A percentile compares a stretch with the other conserved stretches of the same genome.
phyloP scores from a whole-genome alignment of 2,329 filamentous ascomycete species.

The Xylaria sp. region DNA sequence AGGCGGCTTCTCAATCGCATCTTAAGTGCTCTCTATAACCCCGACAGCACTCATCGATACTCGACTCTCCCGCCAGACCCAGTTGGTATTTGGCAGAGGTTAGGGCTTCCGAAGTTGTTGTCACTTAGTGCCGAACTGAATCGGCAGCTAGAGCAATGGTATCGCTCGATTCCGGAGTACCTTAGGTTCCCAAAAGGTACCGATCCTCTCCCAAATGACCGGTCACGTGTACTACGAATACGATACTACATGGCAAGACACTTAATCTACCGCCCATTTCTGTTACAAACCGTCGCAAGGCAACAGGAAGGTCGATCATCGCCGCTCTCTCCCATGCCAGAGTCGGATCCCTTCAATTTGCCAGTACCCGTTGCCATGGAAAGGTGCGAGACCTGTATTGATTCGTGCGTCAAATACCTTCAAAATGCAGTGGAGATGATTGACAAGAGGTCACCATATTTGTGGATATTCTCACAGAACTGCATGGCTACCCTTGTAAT shows the following conservation, averaged over 20 bases:
- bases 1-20: slow-evolving; percentile 57
- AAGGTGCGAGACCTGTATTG: slow-evolving; percentile 51
- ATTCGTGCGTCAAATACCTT: slow-evolving; percentile 53
- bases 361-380: slow-evolving; percentile 50
- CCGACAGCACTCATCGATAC: slow-evolving; percentile 44
- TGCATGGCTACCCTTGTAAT: slow-evolving; percentile 52
- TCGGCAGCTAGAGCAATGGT: slow-evolving; percentile 55
- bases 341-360: slow-evolving; percentile 41
- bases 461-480: slow-evolving; percentile 53
- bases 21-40: slow-evolving; percentile 55
- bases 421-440: slow-evolving; percentile 52
- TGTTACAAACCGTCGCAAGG: slow-evolving; percentile 61
- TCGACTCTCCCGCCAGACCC: slow-evolving; percentile 40
- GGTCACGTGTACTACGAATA: slow-evolving; percentile 74
- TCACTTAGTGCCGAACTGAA: slow-evolving; percentile 53
- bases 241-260: slow-evolving; percentile 79
- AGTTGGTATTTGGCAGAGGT: slow-evolving; percentile 44
- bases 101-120: slow-evolving; percentile 48
- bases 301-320: slow-evolving; percentile 43
- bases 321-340: slow-evolving; percentile 35
- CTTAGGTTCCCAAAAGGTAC: slow-evolving; percentile 65
- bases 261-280: slow-evolving; percentile 66
- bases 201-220: slow-evolving; percentile 67
- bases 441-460: slow-evolving; percentile 52
- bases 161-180: slow-evolving; percentile 52